Base-by-base conservation (phyloP, 192 early-diverging fungal species). In the Geranomyces variabilis region DNA sequence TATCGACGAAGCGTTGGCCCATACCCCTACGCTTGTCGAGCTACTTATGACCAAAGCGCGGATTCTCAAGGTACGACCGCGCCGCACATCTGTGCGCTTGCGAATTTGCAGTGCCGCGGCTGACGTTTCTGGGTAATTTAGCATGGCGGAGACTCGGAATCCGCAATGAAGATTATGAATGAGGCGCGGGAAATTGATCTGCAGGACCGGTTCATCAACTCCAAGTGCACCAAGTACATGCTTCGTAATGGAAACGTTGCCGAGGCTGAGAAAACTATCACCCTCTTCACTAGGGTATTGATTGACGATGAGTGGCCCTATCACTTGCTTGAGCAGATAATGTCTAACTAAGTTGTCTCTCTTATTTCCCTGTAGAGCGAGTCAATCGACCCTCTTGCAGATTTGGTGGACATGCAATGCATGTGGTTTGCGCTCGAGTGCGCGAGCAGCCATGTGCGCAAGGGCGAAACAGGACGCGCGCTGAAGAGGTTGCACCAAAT, bases 201-300 rank as follows among this genome's bases (percentile, higher is more conserved):
- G 62, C 92, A 94, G 77, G 97, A 99, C 81, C 87, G 97, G 19
- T 97, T 91, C 67, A 88, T 97, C 82, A 99, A 97, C 81, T 86
- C 93, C 17, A 96, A 96, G 76, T 90, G 90, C 67, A 87, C 90
- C 15, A 97, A 97, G 77, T 99, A 99, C 79, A 92, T 94, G 91
- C 81, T 97, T 34, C 87, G 93, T 63, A 86, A 90, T 57, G 85
- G 91, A 73, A 79, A 92, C 34, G 75, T 92, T n/a, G 87, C 80
- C 5, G 90, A 93, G 71, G 97, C 97, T 1, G 92, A 96, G 60
- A 89, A 90, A 75, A 93, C 89, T 12, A 87, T 94, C 31, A 81
- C 89, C 9, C 68, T 95, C 63, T 97, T 99, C 81, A 89, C 92
- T 3, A 84, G 90, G 49, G 91, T 90, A 73, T 47, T n/a, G 80